These are phyloP conservation scores for Heteromeles arbutifolia DNA, from an alignment of 306 rosid species.

Conservation along the genomic window DNA sequence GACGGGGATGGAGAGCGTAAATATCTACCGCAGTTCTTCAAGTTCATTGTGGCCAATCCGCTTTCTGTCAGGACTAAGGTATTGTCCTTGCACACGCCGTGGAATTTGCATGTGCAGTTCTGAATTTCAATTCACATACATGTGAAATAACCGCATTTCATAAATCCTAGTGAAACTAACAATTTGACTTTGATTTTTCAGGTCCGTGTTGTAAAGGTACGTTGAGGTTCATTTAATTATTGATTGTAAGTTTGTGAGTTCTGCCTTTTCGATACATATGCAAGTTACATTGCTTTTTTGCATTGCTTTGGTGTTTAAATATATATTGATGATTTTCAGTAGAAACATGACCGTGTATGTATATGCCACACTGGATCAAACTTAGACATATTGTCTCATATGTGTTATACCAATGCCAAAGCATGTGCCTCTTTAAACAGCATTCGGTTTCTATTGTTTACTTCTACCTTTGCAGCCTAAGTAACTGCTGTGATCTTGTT, in stretches of 20 bases:
- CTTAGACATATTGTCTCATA: neutral
- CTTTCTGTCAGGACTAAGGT: conserved; percentile 97
- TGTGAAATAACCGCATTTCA: neutral
- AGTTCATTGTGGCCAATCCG: conserved; percentile 89
- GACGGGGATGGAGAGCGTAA: conserved; percentile 92
- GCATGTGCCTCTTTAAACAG: neutral
- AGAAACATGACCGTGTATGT: neutral
- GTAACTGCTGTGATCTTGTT: neutral
- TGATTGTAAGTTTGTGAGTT: conserved; percentile 32
- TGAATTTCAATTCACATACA: neutral
- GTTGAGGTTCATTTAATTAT: conserved; percentile 34
- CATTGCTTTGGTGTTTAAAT: neutral
- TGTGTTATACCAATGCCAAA: neutral
- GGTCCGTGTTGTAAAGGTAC: conserved; percentile 96
- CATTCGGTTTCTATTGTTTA: neutral
- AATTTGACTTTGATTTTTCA: conserved; percentile 37
- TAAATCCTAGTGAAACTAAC: neutral
- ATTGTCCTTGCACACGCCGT: neutral
- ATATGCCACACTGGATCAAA: neutral
- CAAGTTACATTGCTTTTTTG: neutral
- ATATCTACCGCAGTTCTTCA: conserved; percentile 95
- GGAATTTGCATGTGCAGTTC: neutral
- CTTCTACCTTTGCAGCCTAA: neutral
- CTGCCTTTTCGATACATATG: neutral
- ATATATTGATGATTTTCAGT: neutral